Conservation (phyloP, 805 yeast genomes). For the Starmerella kuoi region DNA sequence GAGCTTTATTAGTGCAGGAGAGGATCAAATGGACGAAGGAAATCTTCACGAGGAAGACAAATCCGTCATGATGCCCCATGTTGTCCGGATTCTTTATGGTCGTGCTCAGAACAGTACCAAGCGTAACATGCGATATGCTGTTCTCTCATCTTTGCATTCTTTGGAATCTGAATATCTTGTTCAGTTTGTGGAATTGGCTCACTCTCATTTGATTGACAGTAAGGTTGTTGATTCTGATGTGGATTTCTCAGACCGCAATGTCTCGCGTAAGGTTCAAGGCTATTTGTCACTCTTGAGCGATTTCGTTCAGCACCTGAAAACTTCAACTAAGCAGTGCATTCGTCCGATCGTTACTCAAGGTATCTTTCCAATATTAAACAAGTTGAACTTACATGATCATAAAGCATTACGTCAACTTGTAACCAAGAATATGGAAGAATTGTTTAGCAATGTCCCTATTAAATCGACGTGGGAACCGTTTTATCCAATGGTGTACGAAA, state of each 20-base stretch:
- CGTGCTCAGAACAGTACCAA: slow-evolving; percentile 71
- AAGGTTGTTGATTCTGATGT: not conserved
- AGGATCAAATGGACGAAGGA: slow-evolving; percentile 34
- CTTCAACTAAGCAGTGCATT: slow-evolving; percentile 39
- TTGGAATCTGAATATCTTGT: slow-evolving; percentile 35
- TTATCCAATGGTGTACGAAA: slow-evolving; percentile 40
- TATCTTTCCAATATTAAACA: slow-evolving; percentile 14
- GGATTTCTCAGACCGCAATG: not conserved
- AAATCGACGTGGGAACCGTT: slow-evolving; percentile 42
- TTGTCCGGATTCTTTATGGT: slow-evolving; percentile 73
- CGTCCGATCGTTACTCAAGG: slow-evolving; percentile 33
- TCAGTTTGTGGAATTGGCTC: slow-evolving; percentile 51
- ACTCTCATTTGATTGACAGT: slow-evolving; percentile 36
- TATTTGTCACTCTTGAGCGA: slow-evolving; percentile 51
- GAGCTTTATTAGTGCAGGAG: slow-evolving; percentile 35
- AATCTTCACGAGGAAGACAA: slow-evolving; percentile 52
- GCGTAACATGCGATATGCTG: slow-evolving; percentile 47
- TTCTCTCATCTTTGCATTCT: slow-evolving; percentile 28
- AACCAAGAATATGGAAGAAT: slow-evolving; percentile 45
- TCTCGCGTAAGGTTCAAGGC: slow-evolving; percentile 33
- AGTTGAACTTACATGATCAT: slow-evolving; percentile 34
- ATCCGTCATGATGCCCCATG: slow-evolving; percentile 50
- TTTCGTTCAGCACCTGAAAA: slow-evolving; percentile 46
- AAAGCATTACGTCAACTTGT: slow-evolving; percentile 55
- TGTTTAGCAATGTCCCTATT: slow-evolving; percentile 44